phyloP scores from a whole-genome alignment of 257 asterid species.

The Solanum corneliomulleri region DNA sequence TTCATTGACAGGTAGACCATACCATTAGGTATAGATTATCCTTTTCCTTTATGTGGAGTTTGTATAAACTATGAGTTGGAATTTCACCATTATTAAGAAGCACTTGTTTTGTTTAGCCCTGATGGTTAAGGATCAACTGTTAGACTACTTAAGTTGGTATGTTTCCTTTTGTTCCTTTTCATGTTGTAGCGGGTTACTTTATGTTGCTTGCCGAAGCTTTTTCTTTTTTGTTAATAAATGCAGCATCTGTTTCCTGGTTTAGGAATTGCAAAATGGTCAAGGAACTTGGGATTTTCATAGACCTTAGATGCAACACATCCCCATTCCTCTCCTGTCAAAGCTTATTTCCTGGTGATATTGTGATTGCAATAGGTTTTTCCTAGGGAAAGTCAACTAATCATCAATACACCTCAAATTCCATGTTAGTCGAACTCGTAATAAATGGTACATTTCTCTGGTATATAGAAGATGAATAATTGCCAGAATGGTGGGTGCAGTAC shows the following conservation, averaged over 20 bases:
- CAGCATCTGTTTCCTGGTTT: not conserved
- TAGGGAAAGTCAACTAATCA: not conserved
- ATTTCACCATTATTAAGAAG: not conserved
- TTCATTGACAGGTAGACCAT: not conserved
- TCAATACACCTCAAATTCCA: not conserved
- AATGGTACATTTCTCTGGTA: not conserved
- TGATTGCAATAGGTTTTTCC: not conserved
- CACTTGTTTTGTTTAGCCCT: not conserved
- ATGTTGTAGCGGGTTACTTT: not conserved
- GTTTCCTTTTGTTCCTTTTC: not conserved
- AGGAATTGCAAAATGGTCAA: not conserved
- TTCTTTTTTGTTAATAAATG: not conserved
- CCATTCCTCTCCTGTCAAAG: not conserved
- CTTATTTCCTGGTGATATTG: not conserved
- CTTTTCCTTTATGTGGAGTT: not conserved
- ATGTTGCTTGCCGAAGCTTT: not conserved
- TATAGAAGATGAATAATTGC: not conserved
- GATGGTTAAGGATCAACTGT: not conserved
- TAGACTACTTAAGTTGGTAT: not conserved
- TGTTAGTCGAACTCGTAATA: not conserved
- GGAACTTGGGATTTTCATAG: not conserved
- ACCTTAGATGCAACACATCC: not conserved
- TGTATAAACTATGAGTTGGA: not conserved
- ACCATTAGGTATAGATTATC: not conserved
- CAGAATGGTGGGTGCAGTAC: not conserved